These are phyloP conservation scores for Geotrichum candidum DNA, from an alignment of 1,139 yeast species.

Conservation along the genomic window DNA sequence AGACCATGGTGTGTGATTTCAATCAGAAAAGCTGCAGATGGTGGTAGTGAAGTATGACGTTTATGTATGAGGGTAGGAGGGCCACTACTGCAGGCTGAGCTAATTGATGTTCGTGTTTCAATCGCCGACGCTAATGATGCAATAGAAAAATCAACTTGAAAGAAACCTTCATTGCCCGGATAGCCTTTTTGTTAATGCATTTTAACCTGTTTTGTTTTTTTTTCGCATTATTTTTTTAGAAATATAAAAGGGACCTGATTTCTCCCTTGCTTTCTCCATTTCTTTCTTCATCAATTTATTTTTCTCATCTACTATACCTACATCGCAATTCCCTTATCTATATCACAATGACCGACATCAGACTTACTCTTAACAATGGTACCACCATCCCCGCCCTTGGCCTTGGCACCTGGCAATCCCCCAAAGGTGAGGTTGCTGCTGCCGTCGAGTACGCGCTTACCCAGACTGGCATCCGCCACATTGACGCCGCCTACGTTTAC, in stretches of 20 bases:
- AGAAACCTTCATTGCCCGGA: background rate
- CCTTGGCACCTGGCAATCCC: constrained; percentile 74
- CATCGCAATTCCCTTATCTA: background rate
- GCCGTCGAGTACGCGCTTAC: constrained; percentile 57
- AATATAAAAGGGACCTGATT: background rate
- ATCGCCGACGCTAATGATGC: background rate
- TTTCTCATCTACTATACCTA: background rate
- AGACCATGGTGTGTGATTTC: too few relatives aligned
- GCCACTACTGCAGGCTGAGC: background rate
- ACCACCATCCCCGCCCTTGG: constrained; percentile 62
- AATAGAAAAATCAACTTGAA: background rate
- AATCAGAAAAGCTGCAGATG: too few relatives aligned
- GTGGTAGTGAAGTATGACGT: too few relatives aligned
- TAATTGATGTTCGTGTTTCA: too few relatives aligned
- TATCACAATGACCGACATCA: constrained; percentile 24
- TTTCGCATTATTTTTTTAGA: background rate
- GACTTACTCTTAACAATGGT: constrained; percentile 52
- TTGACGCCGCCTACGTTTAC: constrained; percentile 71
- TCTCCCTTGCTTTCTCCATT: background rate
- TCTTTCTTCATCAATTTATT: background rate
- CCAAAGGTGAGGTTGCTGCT: constrained; percentile 50
- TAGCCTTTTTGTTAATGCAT: background rate
- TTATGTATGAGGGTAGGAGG: background rate
- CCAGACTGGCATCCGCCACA: constrained; percentile 66
- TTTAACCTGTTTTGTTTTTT: background rate